These are phyloP conservation scores for Polyporus tsugae DNA, from an alignment of 1,284 basidiomycete species.

Conservation along the genomic window DNA sequence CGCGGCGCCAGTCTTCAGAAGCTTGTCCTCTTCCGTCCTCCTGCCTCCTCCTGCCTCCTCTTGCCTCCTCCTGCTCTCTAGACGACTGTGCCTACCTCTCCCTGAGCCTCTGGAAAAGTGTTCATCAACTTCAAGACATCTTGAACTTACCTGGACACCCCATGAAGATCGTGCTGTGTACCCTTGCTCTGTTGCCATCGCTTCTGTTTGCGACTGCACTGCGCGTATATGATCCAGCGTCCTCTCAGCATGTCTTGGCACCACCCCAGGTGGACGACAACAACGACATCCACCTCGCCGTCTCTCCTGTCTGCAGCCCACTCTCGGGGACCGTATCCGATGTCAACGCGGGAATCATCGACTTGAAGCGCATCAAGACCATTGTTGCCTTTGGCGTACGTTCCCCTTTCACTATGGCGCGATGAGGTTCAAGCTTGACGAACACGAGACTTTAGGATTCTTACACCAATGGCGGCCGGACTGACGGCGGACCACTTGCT, in stretches of 20 bases:
- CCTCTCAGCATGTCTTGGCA: not conserved
- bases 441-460: constrained; percentile 38
- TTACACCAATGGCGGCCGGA: constrained; percentile 45
- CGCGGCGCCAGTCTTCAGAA: not conserved
- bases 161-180: not conserved
- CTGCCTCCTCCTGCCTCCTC: not conserved
- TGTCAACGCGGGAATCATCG: constrained; percentile 48
- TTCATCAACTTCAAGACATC: too few relatives aligned
- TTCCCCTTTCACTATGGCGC: not conserved
- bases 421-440: not conserved
- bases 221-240: not conserved
- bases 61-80: not conserved
- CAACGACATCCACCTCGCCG: constrained; percentile 47
- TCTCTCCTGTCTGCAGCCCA: constrained; percentile 45
- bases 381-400: constrained; percentile 52
- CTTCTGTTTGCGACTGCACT: not conserved
- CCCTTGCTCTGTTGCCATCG: not conserved
- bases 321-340: constrained; percentile 45
- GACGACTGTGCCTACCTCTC: too few relatives aligned
- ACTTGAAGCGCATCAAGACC: constrained; percentile 43
- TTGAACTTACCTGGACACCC: too few relatives aligned
- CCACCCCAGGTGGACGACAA: constrained; percentile 20
- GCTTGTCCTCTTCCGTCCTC: not conserved
- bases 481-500: constrained; percentile 43
- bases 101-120: too few relatives aligned